Conservation (phyloP, 2,329 filamentous ascomycete genomes). For the Phyllachora maydis region DNA sequence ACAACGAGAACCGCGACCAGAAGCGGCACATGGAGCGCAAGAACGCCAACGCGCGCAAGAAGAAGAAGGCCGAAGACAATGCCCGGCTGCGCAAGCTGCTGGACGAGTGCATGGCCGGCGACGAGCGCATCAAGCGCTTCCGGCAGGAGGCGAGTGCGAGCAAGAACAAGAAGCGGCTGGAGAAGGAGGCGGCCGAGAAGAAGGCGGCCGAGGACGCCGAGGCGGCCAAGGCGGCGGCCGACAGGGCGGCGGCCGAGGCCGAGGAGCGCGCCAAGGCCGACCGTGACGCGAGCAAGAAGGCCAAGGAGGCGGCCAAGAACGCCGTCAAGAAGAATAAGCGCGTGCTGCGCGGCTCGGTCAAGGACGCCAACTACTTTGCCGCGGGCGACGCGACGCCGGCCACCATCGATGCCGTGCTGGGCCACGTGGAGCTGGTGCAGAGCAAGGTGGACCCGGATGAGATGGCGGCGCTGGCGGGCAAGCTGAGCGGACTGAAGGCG, state of each 20-base stretch:
- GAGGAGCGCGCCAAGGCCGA: conserved; percentile 74
- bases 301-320: conserved; percentile 96
- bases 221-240: conserved; percentile 68
- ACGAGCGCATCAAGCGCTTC: conserved; percentile 97
- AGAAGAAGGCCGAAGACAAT: conserved; percentile 98
- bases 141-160: conserved; percentile 72
- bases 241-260: conserved; percentile 58
- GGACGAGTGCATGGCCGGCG: conserved; percentile 63
- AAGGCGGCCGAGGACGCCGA: conserved; percentile 68
- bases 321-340: conserved; percentile 99
- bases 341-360: conserved; percentile 79
- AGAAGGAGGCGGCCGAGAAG: conserved; percentile 83
- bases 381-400: conserved; percentile 50
- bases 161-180: conserved; percentile 89
- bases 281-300: conserved; percentile 76
- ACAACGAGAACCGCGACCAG: conserved; percentile 97
- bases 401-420: conserved; percentile 64
- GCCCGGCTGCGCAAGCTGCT: conserved; percentile 75
- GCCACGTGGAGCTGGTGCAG: conserved; percentile 73
- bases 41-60: conserved; percentile 92
- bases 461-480: conserved; percentile 62
- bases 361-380: conserved; percentile 94
- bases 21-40: conserved; percentile 97
- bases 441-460: conserved; percentile 80
- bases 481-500: conserved; percentile 62